Evolutionary conservation across 1,139 yeast species (phyloP).

Genomic region (Geotrichum klebahnii): DNA sequence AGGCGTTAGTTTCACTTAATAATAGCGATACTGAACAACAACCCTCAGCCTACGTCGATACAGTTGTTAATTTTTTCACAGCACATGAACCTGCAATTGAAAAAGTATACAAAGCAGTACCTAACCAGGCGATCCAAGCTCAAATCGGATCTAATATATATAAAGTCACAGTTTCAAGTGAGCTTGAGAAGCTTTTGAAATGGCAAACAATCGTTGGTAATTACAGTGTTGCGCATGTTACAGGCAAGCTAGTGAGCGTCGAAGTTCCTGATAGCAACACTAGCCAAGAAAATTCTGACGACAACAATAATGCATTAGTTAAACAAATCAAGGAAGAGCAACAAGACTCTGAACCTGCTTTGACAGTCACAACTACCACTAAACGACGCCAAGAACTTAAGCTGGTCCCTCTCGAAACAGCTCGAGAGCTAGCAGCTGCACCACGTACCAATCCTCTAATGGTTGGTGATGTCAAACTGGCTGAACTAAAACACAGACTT

Average conservation of each 20-base stretch:
- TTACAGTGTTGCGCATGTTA: conserved; percentile 75
- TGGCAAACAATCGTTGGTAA: conserved; percentile 88
- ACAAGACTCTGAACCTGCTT: not conserved
- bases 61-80: conserved; percentile 21
- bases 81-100: conserved; percentile 19
- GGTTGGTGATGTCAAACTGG: conserved; percentile 83
- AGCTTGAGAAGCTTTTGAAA: conserved; percentile 54
- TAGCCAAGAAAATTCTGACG: not conserved
- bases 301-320: not conserved
- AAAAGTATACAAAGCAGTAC: conserved; percentile 37
- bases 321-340: not conserved
- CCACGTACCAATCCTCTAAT: conserved; percentile 49
- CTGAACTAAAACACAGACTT: conserved; percentile 69
- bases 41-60: not conserved
- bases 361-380: not conserved
- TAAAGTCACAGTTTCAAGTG: conserved; percentile 59
- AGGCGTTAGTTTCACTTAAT: not conserved
- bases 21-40: not conserved
- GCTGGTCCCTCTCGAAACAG: conserved; percentile 33
- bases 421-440: conserved; percentile 35
- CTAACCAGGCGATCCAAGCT: conserved; percentile 41
- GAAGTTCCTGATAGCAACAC: not conserved
- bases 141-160: conserved; percentile 17
- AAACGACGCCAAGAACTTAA: not conserved
- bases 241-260: conserved; percentile 52